phyloP scores from a whole-genome alignment of 2,329 filamentous ascomycete genomes.

The Juglanconis oblonga region DNA sequence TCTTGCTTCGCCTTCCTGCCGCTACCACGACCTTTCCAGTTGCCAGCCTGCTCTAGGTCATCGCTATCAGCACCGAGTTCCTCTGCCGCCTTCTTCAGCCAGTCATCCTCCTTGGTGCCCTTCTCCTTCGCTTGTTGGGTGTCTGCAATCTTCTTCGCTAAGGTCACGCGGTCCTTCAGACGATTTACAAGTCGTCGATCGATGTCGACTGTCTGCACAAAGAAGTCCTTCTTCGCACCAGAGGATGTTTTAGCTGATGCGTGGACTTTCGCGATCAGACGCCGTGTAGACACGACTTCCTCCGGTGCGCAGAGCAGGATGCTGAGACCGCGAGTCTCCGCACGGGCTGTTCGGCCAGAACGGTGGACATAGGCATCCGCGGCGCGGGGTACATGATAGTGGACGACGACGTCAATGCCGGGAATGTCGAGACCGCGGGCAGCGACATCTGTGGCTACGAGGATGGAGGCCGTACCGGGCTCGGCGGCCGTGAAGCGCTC shows the following conservation, averaged over 20 bases:
- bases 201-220: slow-evolving; percentile 78
- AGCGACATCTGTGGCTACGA: slow-evolving; percentile 91
- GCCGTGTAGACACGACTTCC: slow-evolving; percentile 79
- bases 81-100: slow-evolving; percentile 80
- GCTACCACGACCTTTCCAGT: slow-evolving; percentile 65
- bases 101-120: slow-evolving; percentile 76
- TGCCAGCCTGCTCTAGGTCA: slow-evolving; percentile 67
- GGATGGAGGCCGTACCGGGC: slow-evolving; percentile 56
- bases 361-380: slow-evolving; percentile 95
- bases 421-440: slow-evolving; percentile 92
- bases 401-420: slow-evolving; percentile 81
- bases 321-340: slow-evolving; percentile 71
- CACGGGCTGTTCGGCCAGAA: slow-evolving; percentile 89
- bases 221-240: slow-evolving; percentile 51
- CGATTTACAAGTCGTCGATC: slow-evolving; percentile 75
- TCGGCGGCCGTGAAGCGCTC: slow-evolving; percentile 77
- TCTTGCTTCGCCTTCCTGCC: slow-evolving; percentile 74
- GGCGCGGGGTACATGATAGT: slow-evolving; percentile 90
- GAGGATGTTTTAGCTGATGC: slow-evolving; percentile 44
- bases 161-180: slow-evolving; percentile 70
- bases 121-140: slow-evolving; percentile 83
- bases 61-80: slow-evolving; percentile 90
- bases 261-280: slow-evolving; percentile 87
- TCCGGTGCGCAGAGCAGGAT: slow-evolving; percentile 89
- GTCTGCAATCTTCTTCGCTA: slow-evolving; percentile 88